Evolutionary conservation across 305 asterid species (phyloP).

Genomic region (Euphrasia arctica): DNA sequence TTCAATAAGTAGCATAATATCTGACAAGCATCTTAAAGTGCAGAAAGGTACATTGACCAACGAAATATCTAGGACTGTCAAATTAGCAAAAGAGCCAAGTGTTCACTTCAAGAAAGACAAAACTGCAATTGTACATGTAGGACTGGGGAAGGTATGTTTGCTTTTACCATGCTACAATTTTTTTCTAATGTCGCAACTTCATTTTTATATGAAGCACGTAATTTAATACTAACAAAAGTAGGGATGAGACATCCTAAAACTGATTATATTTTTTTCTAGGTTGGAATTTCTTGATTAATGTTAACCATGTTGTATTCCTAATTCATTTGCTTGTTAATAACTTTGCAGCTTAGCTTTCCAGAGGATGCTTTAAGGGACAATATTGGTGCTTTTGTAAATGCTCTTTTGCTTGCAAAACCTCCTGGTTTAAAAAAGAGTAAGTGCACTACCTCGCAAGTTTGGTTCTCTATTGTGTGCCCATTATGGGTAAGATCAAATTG

Average conservation of each 20-base stretch:
- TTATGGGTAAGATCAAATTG: constrained; percentile 13
- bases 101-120: constrained; percentile 88
- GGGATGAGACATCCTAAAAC: too few relatives aligned
- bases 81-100: constrained; percentile 66
- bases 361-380: constrained; percentile 87
- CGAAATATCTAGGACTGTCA: constrained; percentile 68
- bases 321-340: constrained; percentile 19
- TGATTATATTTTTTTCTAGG: background rate
- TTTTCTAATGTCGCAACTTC: background rate
- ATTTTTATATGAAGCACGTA: background rate
- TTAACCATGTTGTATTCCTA: constrained; percentile 13
- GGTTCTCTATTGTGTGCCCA: constrained; percentile 14
- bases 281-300: background rate
- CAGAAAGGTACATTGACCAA: constrained; percentile 92
- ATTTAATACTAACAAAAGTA: too few relatives aligned
- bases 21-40: constrained; percentile 34
- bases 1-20: constrained; percentile 20
- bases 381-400: constrained; percentile 84
- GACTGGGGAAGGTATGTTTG: constrained; percentile 79
- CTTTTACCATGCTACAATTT: constrained; percentile 4
- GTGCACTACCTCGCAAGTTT: constrained; percentile 29
- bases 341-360: constrained; percentile 63
- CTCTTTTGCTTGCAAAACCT: constrained; percentile 91
- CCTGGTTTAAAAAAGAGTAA: constrained; percentile 96
- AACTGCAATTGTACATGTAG: constrained; percentile 95